Percentiles rank a stretch among this genome's conserved stretches.
Evolutionary conservation across 768 basidiomycete species (phyloP).

Genomic region (Russula compacta): DNA sequence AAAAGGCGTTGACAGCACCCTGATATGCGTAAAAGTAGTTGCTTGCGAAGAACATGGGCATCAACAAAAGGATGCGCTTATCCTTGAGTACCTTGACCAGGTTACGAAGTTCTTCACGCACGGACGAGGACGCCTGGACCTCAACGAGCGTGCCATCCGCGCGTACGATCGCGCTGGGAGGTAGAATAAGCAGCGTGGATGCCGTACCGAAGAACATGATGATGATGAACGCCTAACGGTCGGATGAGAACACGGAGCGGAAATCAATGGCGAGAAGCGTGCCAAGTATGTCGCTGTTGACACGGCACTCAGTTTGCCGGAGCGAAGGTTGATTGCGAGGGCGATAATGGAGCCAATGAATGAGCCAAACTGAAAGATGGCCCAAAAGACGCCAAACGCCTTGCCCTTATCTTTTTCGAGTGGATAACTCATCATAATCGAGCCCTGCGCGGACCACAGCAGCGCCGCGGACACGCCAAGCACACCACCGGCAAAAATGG

Average conservation of each 20-base stretch:
- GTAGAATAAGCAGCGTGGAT: constrained; percentile 30
- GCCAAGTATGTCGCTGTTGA: constrained; percentile 36
- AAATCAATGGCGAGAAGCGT: constrained; percentile 3
- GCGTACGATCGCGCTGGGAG: constrained; percentile 32
- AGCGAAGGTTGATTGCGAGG: constrained; percentile 34
- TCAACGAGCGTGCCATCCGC: constrained; percentile 34
- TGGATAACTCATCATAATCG: constrained; percentile 49
- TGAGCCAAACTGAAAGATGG: constrained; percentile 36
- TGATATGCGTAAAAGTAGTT: constrained; percentile 42
- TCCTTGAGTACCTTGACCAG: constrained; percentile 32
- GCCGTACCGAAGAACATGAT: constrained; percentile 37
- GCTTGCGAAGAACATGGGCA: constrained; percentile 38
- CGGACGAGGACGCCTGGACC: constrained; percentile 26
- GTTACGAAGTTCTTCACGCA: constrained; percentile 25
- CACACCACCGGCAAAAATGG: constrained; percentile 40
- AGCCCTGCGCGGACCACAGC: constrained; percentile 45
- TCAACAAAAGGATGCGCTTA: constrained; percentile 33
- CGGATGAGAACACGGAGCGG: not conserved
- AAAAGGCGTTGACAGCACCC: constrained; percentile 31
- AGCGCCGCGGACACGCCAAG: constrained; percentile 44
- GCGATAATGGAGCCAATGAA: constrained; percentile 38
- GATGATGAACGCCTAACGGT: constrained; percentile 32
- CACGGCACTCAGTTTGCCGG: constrained; percentile 27
- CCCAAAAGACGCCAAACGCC: constrained; percentile 46
- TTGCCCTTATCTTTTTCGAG: constrained; percentile 48